phyloP scores from a whole-genome alignment of 2,329 filamentous ascomycete genomes.

The Alternaria postmessia region DNA sequence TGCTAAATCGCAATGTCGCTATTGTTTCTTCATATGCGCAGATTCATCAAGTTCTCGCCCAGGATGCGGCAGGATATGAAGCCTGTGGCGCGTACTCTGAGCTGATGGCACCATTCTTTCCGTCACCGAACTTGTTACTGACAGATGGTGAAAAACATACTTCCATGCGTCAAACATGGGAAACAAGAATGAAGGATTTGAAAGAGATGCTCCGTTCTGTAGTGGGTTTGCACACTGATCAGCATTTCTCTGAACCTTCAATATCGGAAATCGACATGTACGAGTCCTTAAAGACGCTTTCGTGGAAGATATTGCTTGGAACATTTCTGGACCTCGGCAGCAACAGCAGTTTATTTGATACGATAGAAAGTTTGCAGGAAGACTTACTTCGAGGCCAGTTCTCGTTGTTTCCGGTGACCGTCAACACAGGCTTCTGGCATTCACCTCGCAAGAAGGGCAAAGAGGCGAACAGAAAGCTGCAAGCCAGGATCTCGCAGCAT shows the following conservation, averaged over 20 bases:
- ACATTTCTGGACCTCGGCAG: not conserved
- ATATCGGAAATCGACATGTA: not conserved
- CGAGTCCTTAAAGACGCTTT: constrained; percentile 2
- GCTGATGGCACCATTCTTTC: constrained; percentile 3
- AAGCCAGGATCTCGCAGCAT: not conserved
- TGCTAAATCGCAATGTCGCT: constrained; percentile 2
- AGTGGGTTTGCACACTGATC: not conserved
- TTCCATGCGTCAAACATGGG: not conserved
- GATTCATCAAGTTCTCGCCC: constrained; percentile 1
- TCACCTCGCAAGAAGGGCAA: constrained; percentile 5
- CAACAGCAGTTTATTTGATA: not conserved
- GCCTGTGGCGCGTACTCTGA: constrained; percentile 1
- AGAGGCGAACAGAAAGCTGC: constrained; percentile 1
- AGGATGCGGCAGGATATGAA: not conserved
- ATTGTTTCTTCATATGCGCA: constrained; percentile 3
- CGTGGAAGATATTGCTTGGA: constrained; percentile 4
- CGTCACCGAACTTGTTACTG: constrained; percentile 1
- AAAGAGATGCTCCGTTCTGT: not conserved
- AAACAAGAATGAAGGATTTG: not conserved
- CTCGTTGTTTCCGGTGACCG: not conserved
- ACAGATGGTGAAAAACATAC: not conserved
- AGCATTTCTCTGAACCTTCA: not conserved
- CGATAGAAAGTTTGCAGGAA: not conserved
- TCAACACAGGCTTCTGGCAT: constrained; percentile 2
- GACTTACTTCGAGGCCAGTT: constrained; percentile 3